Evolutionary conservation across 306 rosid species (phyloP), one percentile per base, ranked within the genome.

Genomic region (Lathyrus sativus): DNA sequence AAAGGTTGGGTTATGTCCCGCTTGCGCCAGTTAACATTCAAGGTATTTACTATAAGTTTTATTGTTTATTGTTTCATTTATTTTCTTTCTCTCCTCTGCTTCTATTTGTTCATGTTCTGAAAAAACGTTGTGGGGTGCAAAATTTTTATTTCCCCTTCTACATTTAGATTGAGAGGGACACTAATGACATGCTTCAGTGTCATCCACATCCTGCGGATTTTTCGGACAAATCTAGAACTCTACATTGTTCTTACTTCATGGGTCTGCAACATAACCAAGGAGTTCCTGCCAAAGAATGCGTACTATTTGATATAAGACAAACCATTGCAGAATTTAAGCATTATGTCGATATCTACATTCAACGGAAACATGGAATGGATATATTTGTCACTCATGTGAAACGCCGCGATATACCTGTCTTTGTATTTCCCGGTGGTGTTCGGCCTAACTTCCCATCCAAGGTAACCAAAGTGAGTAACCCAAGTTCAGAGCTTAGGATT

Each of bases 1-100:
- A 90, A 90, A 76, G 99, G 99, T 28, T 93, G 99, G 99, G 99
- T 93, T 79, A 89, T 79, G 68, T 93, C 99, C 72, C 97, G 99
- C 42, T 85, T 93, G 37, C 97, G 99, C 45, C 95, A 88, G 62
- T 85, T 93, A 62, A 93, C 90, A 43, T 70, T 90, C 81, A 90
- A 88, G 96, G 99, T 90, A 74, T 91, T 74, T 61, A 70, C 35
- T n/a, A 11, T 31, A 14, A 24, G 26, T 71, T 42, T 68, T 76
- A n/a, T 9, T 57, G 18, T 67, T 77, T 61, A 37, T 51, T 17
- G 71, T 54, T 26, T 13, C 19, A 54, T 44, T 58, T 33, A 4
- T 64, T 45, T 56, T 44, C 48, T 74, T 35, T 28, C 63, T 65
- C 53, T 7, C 35, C 59, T 70, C 28, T 58, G 3, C 15, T 29